Evolutionary conservation across 108 stramenopile species (phyloP).

Genomic region (Fragilaria crotonensis): DNA sequence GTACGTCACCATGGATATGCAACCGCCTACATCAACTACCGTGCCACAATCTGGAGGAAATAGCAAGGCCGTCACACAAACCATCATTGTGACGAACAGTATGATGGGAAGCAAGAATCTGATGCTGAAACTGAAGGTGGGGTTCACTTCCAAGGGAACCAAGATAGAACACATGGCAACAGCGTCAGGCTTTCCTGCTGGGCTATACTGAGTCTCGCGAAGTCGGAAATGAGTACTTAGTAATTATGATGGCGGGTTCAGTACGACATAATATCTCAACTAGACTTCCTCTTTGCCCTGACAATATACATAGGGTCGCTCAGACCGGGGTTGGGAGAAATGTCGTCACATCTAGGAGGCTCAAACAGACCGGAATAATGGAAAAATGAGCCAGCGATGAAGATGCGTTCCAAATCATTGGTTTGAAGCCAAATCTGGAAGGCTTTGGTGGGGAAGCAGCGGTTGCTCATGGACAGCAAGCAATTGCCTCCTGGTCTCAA

Average conservation of each 20-base stretch:
- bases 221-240: constrained; percentile 8
- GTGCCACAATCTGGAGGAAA: constrained; percentile 60
- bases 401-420: constrained; percentile 91
- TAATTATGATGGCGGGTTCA: constrained; percentile 22
- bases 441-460: constrained; percentile 79
- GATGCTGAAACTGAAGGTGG: constrained; percentile 93
- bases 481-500: constrained; percentile 84
- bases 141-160: constrained; percentile 78
- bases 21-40: constrained; percentile 87
- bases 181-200: constrained; percentile 73
- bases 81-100: constrained; percentile 80
- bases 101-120: constrained; percentile 91
- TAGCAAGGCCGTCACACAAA: constrained; percentile 82
- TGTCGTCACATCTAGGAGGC: constrained; percentile 70
- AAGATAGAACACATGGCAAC: constrained; percentile 90
- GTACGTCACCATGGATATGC: constrained; percentile 93
- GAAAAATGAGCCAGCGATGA: constrained; percentile 89
- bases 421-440: constrained; percentile 75
- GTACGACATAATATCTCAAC: background rate
- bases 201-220: constrained; percentile 43
- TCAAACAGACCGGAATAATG: constrained; percentile 87
- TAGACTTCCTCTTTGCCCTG: constrained; percentile 48
- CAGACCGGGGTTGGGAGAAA: constrained; percentile 87
- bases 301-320: constrained; percentile 92
- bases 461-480: constrained; percentile 86